These are phyloP conservation scores for Pterocarpus santalinus DNA, from an alignment of 306 rosid genomes.

Conservation along the genomic window DNA sequence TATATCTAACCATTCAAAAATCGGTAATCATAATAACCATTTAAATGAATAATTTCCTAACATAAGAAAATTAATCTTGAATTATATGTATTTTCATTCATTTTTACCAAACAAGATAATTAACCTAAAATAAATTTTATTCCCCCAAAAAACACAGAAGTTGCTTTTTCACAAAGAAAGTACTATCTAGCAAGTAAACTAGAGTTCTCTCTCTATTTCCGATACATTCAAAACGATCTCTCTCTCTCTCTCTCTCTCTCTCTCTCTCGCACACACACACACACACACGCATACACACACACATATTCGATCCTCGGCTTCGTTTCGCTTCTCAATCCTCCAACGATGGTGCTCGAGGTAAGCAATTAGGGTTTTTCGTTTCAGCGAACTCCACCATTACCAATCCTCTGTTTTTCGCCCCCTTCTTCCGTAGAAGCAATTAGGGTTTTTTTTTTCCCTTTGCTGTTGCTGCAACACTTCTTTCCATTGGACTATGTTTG, in stretches of 20 bases:
- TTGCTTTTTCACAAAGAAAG: neutral
- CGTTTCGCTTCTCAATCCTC: conserved; percentile 39
- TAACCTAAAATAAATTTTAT: no score
- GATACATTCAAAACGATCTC: neutral
- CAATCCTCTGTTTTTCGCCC: neutral
- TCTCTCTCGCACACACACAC: neutral
- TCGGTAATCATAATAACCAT: no score
- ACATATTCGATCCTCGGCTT: conserved; percentile 35
- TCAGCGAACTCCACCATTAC: conserved; percentile 3
- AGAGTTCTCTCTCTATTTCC: neutral
- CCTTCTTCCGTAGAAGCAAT: neutral
- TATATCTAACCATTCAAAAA: no score
- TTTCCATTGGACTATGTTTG: neutral
- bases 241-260: neutral
- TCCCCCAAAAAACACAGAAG: neutral
- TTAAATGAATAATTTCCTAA: no score
- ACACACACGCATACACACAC: no score
- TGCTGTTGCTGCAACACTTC: conserved; percentile 8
- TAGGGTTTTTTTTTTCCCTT: conserved; percentile 57
- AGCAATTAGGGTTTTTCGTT: neutral
- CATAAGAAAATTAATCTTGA: no score
- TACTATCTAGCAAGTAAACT: conserved; percentile 34
- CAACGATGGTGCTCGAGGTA: conserved; percentile 93
- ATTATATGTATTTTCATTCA: no score
- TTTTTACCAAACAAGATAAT: no score